phyloP scores from a whole-genome alignment of 106 monocot species.

The Alisma plantagoaquatica region DNA sequence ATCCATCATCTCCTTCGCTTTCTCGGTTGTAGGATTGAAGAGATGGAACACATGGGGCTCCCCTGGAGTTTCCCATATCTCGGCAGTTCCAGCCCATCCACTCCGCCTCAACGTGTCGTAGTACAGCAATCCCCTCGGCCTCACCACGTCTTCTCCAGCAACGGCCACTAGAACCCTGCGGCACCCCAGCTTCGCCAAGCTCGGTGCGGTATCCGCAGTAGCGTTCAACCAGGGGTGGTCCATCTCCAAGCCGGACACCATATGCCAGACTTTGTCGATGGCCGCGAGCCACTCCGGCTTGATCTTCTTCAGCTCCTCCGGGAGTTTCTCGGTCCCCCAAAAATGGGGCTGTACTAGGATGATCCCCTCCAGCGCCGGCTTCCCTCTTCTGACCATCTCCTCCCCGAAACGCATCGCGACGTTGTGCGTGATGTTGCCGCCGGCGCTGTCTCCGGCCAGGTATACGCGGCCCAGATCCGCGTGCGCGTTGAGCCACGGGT shows the following conservation, averaged over 20 bases:
- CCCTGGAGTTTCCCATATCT: slow-evolving; percentile 4
- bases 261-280: not conserved
- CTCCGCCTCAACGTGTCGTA: not conserved
- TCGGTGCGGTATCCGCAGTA: not conserved
- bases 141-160: not conserved
- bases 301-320: not conserved
- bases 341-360: slow-evolving; percentile 5
- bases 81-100: slow-evolving; percentile 7
- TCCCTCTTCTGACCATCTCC: not conserved
- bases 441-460: slow-evolving; percentile 12
- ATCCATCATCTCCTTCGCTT: slow-evolving; percentile 5
- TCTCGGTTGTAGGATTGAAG: not conserved
- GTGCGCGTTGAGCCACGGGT: slow-evolving; percentile 8
- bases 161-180: not conserved
- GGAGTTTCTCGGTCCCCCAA: not conserved
- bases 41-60: slow-evolving; percentile 13
- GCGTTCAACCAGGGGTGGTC: not conserved
- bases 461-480: slow-evolving; percentile 6
- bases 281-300: not conserved
- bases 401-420: slow-evolving; percentile 1
- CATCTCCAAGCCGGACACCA: not conserved
- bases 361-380: not conserved
- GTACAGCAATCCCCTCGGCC: not conserved
- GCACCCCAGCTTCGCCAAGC: not conserved
- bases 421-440: slow-evolving; percentile 15